These are phyloP conservation scores for Xerocomellus amylosporus DNA, from an alignment of 768 basidiomycete genomes.

Conservation along the genomic window DNA sequence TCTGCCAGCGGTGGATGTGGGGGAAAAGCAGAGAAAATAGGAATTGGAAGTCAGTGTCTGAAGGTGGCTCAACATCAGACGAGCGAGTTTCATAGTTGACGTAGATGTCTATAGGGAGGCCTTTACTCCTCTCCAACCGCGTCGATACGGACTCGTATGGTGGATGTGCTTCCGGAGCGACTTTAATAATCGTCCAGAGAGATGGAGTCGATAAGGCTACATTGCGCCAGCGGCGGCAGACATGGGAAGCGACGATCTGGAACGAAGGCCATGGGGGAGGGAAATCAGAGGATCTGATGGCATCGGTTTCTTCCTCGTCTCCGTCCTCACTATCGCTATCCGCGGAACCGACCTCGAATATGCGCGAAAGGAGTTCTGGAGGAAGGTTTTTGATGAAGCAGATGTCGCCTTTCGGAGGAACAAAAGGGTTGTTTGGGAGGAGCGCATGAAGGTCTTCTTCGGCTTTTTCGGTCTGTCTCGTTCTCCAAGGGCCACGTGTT, in stretches of 20 bases:
- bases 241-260: conserved; percentile 37
- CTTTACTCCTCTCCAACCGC: conserved; percentile 54
- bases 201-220: conserved; percentile 49
- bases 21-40: conserved; percentile 44
- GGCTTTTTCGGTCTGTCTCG: neutral
- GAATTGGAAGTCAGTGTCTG: conserved; percentile 19
- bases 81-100: conserved; percentile 41
- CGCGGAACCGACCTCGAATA: conserved; percentile 49
- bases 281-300: neutral
- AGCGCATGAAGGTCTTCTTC: conserved; percentile 14
- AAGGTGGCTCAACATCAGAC: conserved; percentile 10
- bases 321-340: conserved; percentile 33
- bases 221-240: conserved; percentile 56
- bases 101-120: conserved; percentile 50
- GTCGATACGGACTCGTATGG: conserved; percentile 43
- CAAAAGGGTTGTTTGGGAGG: conserved; percentile 46
- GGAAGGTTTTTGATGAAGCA: conserved; percentile 55
- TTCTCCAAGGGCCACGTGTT: neutral
- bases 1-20: conserved; percentile 52
- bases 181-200: conserved; percentile 50
- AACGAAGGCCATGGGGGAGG: conserved; percentile 32
- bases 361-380: conserved; percentile 53
- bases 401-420: conserved; percentile 39
- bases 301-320: neutral
- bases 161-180: conserved; percentile 28